Evolutionary conservation across 2,329 filamentous ascomycete species (phyloP).

Genomic region (Parasarocladium wereldwijsianum): DNA sequence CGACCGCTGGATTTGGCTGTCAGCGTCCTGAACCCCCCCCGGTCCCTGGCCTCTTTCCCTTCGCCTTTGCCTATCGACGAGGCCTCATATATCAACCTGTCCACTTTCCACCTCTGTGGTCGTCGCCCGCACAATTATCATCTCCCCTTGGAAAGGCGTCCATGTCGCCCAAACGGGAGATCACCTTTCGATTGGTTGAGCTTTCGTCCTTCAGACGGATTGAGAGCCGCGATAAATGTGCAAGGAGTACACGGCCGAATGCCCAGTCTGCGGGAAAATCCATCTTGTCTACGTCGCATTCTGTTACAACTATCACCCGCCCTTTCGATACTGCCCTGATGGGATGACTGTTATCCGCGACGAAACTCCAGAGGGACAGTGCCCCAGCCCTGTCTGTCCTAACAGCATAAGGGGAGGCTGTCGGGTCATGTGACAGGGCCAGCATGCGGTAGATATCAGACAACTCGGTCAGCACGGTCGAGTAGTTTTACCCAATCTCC

Average conservation of each 20-base stretch:
- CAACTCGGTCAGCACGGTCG: neutral
- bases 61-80: neutral
- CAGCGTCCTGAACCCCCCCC: neutral
- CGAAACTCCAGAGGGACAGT: slow-evolving; percentile 37
- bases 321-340: slow-evolving; percentile 29
- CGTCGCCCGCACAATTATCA: neutral
- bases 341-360: slow-evolving; percentile 23
- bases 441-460: neutral
- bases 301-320: slow-evolving; percentile 35
- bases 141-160: slow-evolving; percentile 1
- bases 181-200: slow-evolving; percentile 9
- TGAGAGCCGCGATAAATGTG: slow-evolving; percentile 36
- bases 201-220: slow-evolving; percentile 6
- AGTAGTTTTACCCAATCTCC: too few relatives aligned
- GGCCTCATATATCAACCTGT: neutral
- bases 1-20: neutral
- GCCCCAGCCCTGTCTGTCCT: slow-evolving; percentile 44
- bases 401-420: slow-evolving; percentile 43
- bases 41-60: neutral
- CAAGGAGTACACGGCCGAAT: slow-evolving; percentile 39
- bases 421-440: slow-evolving; percentile 29
- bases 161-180: slow-evolving; percentile 7
- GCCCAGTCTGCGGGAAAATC: slow-evolving; percentile 44
- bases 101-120: neutral
- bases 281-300: slow-evolving; percentile 45